Evolutionary conservation across 2,329 filamentous ascomycete genomes (phyloP), one percentile per base, ranked within the genome.

Genomic region (Fusarium sp.): DNA sequence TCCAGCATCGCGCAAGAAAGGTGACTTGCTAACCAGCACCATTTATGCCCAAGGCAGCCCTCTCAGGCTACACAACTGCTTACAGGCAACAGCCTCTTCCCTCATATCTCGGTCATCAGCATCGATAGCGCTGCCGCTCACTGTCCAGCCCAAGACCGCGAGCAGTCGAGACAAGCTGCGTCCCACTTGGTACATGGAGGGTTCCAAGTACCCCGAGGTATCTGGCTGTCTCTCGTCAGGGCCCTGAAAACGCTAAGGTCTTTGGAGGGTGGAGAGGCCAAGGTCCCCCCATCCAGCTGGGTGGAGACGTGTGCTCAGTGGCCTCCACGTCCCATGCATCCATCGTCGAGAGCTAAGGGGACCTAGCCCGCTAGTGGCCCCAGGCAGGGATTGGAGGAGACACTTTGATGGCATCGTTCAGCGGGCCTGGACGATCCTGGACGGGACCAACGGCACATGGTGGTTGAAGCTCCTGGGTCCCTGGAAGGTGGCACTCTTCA

Each of bases 151-250:
- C 64, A 69, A 72, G 67, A 59, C 61, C 69, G 25, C 63, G 61
- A 75, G 47, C 60, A 69, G 69, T 69, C 63, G 40, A 75, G 50
- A 62, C 72, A 68, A 66, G 67, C 63, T 50, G 57, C 45, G 76
- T 75, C 72, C 76, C 73, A 67, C 70, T 71, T 69, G 45, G 65
- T 56, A 70, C 67, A 73, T 52, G 33, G 56, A 33, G 64, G 62
- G 74, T 68, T 47, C 62, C 59, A 58, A 69, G 77, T 77, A 79
- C 74, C 73, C 68, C 63, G 60, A 77, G 71, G 77, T 78, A 79
- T 71, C 70, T 76, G 56, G 50, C 56, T 47, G 68, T 61, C 60
- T 50, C 62, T 57, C 62, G 32, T 50, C 60, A 72, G 67, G 68
- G 71, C 69, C 71, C 76, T 66, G 71, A 64, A 59, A 40, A 66